Evolutionary conservation across 305 asterid genomes (phyloP).

Genomic region (Fraxinus velutina): DNA sequence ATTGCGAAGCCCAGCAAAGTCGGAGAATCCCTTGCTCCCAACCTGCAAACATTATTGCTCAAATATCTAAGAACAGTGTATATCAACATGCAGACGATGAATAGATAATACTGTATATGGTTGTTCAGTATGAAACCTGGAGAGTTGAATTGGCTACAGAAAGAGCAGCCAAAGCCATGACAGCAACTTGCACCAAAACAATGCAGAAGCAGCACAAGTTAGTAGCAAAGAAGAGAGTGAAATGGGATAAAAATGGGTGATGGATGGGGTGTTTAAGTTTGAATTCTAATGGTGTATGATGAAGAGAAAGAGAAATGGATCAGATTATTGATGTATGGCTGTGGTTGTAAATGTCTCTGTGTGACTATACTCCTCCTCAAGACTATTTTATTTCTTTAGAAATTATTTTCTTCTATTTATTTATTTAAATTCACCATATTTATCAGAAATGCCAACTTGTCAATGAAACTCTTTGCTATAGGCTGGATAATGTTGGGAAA

Average conservation of each 20-base stretch:
- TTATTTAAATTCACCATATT: background rate
- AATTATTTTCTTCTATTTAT: background rate
- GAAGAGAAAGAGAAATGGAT: conserved; percentile 50
- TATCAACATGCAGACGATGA: background rate
- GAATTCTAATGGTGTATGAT: conserved; percentile 21
- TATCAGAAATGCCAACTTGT: conserved; percentile 25
- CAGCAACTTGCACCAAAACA: conserved; percentile 6
- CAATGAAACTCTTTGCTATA: conserved; percentile 11
- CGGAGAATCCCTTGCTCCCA: conserved; percentile 73
- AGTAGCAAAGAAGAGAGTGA: conserved; percentile 18
- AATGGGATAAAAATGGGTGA: conserved; percentile 11
- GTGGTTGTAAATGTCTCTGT: conserved; percentile 29
- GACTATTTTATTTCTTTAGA: background rate
- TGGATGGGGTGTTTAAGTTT: conserved; percentile 23
- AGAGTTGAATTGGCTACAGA: conserved; percentile 68
- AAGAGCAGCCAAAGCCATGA: conserved; percentile 88
- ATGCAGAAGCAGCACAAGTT: conserved; percentile 22
- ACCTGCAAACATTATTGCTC: conserved; percentile 44
- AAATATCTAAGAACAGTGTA: background rate
- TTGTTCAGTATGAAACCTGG: conserved; percentile 42
- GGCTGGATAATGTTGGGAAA: conserved; percentile 22
- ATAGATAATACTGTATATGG: background rate
- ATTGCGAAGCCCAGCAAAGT: conserved; percentile 70
- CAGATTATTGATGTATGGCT: conserved; percentile 73
- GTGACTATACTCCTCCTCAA: background rate